Conservation (phyloP, 495 filamentous ascomycete genomes). For the Cercophora sp. region DNA sequence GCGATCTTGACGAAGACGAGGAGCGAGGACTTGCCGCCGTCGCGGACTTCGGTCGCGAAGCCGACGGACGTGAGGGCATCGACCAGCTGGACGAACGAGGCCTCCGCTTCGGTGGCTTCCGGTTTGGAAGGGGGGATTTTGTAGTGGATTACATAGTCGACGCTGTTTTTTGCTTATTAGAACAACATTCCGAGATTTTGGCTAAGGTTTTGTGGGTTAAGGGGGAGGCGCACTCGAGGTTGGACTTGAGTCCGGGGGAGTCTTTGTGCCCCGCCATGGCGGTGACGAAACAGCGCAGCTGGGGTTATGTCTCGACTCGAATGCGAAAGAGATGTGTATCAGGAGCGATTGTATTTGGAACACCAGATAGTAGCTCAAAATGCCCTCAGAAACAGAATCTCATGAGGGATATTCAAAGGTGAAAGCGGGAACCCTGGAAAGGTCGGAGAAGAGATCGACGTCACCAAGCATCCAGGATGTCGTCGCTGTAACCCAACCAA, state of each 20-base stretch:
- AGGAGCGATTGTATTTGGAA: too few relatives aligned
- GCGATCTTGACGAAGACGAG: slow-evolving; percentile 80
- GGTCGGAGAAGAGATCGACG: not conserved
- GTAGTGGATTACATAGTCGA: slow-evolving; percentile 93
- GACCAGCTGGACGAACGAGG: slow-evolving; percentile 72
- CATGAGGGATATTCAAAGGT: too few relatives aligned
- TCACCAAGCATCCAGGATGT: slow-evolving; percentile 3
- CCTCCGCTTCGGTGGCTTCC: slow-evolving; percentile 66
- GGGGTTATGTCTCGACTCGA: too few relatives aligned
- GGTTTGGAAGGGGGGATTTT: slow-evolving; percentile 56
- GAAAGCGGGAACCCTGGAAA: not conserved
- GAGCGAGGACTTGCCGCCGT: slow-evolving; percentile 72
- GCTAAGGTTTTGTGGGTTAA: not conserved
- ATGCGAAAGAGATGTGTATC: too few relatives aligned
- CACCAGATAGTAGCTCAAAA: too few relatives aligned
- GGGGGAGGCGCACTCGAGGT: slow-evolving; percentile 27
- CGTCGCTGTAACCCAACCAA: slow-evolving; percentile 6
- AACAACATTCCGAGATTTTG: slow-evolving; percentile 13
- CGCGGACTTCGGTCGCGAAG: slow-evolving; percentile 78
- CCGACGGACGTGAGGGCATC: slow-evolving; percentile 67
- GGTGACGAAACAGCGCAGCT: not conserved
- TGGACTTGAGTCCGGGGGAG: slow-evolving; percentile 31
- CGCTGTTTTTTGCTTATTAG: slow-evolving; percentile 48
- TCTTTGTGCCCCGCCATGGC: slow-evolving; percentile 36
- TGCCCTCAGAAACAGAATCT: not conserved